phyloP scores from a whole-genome alignment of 805 yeast species.

The Wickerhamiella musiphila region DNA sequence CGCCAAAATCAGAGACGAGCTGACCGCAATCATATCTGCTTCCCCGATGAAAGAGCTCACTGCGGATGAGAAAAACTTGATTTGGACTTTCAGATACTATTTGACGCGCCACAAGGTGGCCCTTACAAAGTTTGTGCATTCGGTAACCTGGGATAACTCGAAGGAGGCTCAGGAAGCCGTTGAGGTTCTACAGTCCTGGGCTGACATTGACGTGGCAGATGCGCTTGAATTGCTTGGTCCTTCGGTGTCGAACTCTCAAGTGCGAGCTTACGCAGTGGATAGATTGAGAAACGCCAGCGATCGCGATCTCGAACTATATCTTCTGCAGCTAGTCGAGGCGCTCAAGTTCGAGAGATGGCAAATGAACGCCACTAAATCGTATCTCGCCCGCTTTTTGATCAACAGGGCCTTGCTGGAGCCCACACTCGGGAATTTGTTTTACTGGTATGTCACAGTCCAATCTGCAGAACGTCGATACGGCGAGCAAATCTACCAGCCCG shows the following conservation, averaged over 20 bases:
- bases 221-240: slow-evolving; percentile 76
- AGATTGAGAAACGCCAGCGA: slow-evolving; percentile 62
- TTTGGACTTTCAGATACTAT: slow-evolving; percentile 85
- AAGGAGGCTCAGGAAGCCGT: slow-evolving; percentile 65
- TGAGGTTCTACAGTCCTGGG: slow-evolving; percentile 51
- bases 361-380: slow-evolving; percentile 13
- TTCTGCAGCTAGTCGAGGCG: slow-evolving; percentile 84
- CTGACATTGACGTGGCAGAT: slow-evolving; percentile 65
- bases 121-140: slow-evolving; percentile 66
- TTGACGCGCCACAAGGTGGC: slow-evolving; percentile 49
- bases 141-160: slow-evolving; percentile 78
- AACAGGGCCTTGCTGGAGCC: slow-evolving; percentile 49
- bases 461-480: slow-evolving; percentile 43
- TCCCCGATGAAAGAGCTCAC: slow-evolving; percentile 73
- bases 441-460: slow-evolving; percentile 87
- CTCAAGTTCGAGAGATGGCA: slow-evolving; percentile 51
- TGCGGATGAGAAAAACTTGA: slow-evolving; percentile 66
- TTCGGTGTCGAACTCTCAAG: slow-evolving; percentile 50
- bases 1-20: slow-evolving; percentile 59
- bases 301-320: slow-evolving; percentile 60
- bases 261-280: slow-evolving; percentile 77
- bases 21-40: slow-evolving; percentile 47
- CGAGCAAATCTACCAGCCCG: slow-evolving; percentile 27
- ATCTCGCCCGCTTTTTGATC: slow-evolving; percentile 43
- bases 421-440: slow-evolving; percentile 61